These are phyloP conservation scores for Lodderomyces elongisporus DNA, from an alignment of 1,139 yeast genomes.

Conservation along the genomic window DNA sequence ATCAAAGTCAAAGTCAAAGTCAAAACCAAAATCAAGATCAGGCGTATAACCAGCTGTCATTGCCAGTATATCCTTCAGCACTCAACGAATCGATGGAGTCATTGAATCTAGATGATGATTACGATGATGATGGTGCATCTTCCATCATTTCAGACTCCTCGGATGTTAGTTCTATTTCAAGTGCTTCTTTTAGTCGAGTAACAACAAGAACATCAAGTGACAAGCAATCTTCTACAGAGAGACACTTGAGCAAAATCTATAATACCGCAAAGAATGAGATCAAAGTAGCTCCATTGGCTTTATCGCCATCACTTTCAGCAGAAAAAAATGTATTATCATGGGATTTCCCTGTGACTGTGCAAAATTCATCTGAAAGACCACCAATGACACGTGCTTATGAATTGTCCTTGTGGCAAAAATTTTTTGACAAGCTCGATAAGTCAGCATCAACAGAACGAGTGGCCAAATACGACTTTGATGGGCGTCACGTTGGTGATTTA, in stretches of 20 bases:
- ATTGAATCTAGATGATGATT: constrained; percentile 14
- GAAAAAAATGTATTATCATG: neutral
- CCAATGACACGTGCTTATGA: constrained; percentile 2
- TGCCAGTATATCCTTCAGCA: constrained; percentile 2
- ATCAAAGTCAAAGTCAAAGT: too few species aligned
- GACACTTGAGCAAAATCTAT: constrained; percentile 25
- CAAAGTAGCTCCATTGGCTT: constrained; percentile 25
- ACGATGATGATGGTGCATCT: constrained; percentile 15
- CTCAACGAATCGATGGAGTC: constrained; percentile 18
- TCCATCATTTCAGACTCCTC: constrained; percentile 16
- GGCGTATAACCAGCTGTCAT: neutral
- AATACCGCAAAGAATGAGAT: constrained; percentile 35
- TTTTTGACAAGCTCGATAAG: constrained; percentile 8
- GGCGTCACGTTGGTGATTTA: constrained; percentile 37
- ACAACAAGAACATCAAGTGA: constrained; percentile 15
- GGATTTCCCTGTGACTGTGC: neutral
- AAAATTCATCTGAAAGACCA: neutral
- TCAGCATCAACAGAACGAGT: constrained; percentile 9
- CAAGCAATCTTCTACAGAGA: constrained; percentile 12
- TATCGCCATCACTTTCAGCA: too few species aligned
- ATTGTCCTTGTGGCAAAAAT: constrained; percentile 1
- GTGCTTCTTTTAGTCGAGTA: constrained; percentile 12
- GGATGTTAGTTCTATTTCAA: constrained; percentile 16
- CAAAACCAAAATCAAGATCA: too few species aligned
- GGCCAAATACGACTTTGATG: constrained; percentile 30